Evolutionary conservation across 2,329 filamentous ascomycete genomes (phyloP), one percentile per base, ranked within the genome.

Genomic region (Bimuria novae-zelandiae): DNA sequence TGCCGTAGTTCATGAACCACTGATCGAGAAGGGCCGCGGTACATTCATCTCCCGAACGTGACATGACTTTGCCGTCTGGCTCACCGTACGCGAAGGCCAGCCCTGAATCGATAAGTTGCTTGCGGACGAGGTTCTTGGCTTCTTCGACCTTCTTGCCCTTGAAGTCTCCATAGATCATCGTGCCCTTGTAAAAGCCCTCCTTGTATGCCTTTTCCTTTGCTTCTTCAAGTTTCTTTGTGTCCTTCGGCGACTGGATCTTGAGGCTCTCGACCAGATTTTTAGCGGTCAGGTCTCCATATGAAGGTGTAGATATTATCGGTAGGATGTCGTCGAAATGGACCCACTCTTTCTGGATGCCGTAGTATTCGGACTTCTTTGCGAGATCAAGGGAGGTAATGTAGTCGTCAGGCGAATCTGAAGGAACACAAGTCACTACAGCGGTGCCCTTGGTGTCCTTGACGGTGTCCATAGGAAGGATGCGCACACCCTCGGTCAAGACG

Each of bases 131-230:
- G 58, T 89, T 86, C 79, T 97, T 97, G 29, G 89, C 92, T 50
- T 84, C 83, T 71, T 94, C 89, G 7, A 99, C 94, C 61, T 89
- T 84, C 75, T 93, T 84, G 46, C 93, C 94, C 73, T 88, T 89
- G 77, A 89, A 96, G 25, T 96, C 89, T 52, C 94, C 94, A 56
- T 90, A 83, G 59, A 92, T 80, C 86, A 99, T 90, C 52, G 83
- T 88, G 61, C 94, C 94, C 77, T 96, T 92, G 80, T 99, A 99
- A 80, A 90, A 97, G 14, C 92, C 94, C 71, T 97, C 92, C 76
- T 94, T 96, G 82, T 99, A 99, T 0, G 94, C 92, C 61, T 95
- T 79, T 63, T 97, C 93, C 78, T 99, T 99, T 40, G 94, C 94
- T 74, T 97, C 89, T 40, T 89, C 89, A 41, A 99, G 85, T 76